Conservation (phyloP, 495 filamentous ascomycete genomes). For the Aspergillus affinis region DNA sequence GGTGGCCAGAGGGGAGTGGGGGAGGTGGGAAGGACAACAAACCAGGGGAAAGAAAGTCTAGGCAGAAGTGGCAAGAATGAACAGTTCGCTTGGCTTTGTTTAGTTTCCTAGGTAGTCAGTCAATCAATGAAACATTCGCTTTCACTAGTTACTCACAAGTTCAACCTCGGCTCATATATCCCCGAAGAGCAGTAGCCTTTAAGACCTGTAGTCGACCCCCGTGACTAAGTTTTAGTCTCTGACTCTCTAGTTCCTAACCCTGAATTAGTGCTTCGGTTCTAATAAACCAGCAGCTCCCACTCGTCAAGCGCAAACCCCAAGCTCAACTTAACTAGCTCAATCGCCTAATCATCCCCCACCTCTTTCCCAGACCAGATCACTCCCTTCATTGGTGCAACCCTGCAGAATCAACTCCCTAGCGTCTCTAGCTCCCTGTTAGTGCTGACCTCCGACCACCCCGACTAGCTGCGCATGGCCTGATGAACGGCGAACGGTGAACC, state of each 20-base stretch:
- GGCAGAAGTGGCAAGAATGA: not conserved
- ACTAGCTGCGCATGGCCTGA: not conserved
- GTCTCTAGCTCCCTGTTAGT: not conserved
- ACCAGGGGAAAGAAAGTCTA: not conserved
- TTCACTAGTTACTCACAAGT: no score
- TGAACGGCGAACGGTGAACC: not conserved
- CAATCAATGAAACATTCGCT: no score
- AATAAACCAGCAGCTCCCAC: not conserved
- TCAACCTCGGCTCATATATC: no score
- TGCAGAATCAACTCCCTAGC: not conserved
- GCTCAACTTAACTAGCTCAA: not conserved
- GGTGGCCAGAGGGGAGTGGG: not conserved
- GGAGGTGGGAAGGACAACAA: not conserved
- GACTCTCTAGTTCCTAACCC: no score
- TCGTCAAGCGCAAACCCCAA: not conserved
- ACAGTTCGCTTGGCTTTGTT: not conserved
- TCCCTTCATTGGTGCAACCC: not conserved
- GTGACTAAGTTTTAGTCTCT: no score
- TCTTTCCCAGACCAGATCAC: not conserved
- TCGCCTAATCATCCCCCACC: not conserved
- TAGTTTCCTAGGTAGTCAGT: not conserved
- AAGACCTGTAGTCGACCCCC: not conserved
- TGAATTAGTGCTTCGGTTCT: no score
- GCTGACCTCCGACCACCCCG: not conserved
- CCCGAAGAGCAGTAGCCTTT: no score